These are phyloP conservation scores for Kwoniella dendrophila DNA, from an alignment of 768 basidiomycete genomes.

Conservation along the genomic window DNA sequence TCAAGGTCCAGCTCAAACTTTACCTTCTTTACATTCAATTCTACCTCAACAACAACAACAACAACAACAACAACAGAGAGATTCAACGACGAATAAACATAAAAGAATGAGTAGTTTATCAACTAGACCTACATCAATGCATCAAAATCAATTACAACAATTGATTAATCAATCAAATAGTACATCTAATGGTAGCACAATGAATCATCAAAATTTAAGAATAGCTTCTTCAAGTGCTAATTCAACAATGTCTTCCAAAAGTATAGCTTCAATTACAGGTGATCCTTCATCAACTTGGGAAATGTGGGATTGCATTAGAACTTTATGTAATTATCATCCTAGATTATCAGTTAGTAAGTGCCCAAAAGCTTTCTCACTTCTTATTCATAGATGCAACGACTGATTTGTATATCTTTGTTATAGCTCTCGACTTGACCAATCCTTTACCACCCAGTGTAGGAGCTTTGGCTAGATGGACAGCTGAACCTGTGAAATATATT, in stretches of 20 bases:
- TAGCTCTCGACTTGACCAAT: slow-evolving; percentile 88
- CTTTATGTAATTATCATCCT: slow-evolving; percentile 75
- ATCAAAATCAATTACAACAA: slow-evolving; percentile 40
- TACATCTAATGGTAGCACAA: slow-evolving; percentile 10
- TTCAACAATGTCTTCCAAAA: slow-evolving; percentile 30
- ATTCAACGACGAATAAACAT: slow-evolving; percentile 47
- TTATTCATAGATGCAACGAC: not conserved
- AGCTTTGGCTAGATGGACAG: slow-evolving; percentile 82
- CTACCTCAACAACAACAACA: slow-evolving; percentile 8
- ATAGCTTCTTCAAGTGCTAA: slow-evolving; percentile 29
- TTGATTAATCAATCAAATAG: slow-evolving; percentile 64
- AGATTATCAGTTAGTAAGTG: slow-evolving; percentile 57
- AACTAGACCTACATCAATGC: slow-evolving; percentile 37
- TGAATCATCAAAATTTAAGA: slow-evolving; percentile 12
- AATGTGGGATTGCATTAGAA: slow-evolving; percentile 95
- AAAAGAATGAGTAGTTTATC: slow-evolving; percentile 49
- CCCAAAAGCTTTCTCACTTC: not conserved
- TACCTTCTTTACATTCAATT: slow-evolving; percentile 2
- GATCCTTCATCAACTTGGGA: slow-evolving; percentile 74
- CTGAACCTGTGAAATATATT: slow-evolving; percentile 87
- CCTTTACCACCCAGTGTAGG: slow-evolving; percentile 78
- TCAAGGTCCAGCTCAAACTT: slow-evolving; percentile 50
- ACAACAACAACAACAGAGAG: slow-evolving; percentile 1
- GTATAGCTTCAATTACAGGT: slow-evolving; percentile 30
- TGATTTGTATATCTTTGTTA: slow-evolving; percentile 9